Percentiles rank a stretch among this genome's conserved stretches.
These are phyloP conservation scores for Setaria italica DNA, from an alignment of 202 grass and related monocot genomes.

Conservation along the genomic window DNA sequence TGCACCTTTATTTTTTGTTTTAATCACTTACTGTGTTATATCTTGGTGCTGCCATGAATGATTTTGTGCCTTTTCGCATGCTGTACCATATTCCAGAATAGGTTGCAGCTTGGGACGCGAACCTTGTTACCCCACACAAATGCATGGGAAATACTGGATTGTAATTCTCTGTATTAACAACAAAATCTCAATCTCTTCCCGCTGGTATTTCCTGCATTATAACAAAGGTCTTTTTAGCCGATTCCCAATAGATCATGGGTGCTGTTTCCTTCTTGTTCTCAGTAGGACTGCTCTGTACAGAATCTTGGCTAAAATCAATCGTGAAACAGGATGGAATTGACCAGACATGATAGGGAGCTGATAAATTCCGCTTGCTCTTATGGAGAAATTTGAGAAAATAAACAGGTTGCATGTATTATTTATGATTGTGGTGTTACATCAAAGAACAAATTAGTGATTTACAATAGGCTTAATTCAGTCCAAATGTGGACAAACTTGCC, in stretches of 20 bases:
- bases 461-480: slow-evolving; percentile 3
- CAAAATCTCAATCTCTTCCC: neutral
- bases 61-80: slow-evolving; percentile 35
- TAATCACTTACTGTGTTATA: slow-evolving; percentile 29
- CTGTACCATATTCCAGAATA: slow-evolving; percentile 45
- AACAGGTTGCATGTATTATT: neutral
- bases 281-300: slow-evolving; percentile 7
- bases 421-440: slow-evolving; percentile 10
- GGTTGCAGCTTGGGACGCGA: slow-evolving; percentile 96
- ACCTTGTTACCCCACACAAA: slow-evolving; percentile 96
- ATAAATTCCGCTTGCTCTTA: slow-evolving; percentile 14
- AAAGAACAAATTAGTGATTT: neutral
- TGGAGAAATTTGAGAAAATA: slow-evolving; percentile 1
- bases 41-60: neutral
- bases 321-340: slow-evolving; percentile 15
- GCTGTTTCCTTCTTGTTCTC: slow-evolving; percentile 8
- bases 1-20: slow-evolving; percentile 13
- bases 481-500: neutral
- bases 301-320: slow-evolving; percentile 25
- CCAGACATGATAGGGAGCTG: neutral
- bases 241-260: slow-evolving; percentile 14
- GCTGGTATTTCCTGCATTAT: slow-evolving; percentile 15
- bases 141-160: slow-evolving; percentile 81
- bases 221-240: slow-evolving; percentile 7
- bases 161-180: slow-evolving; percentile 51